Percentiles rank a stretch among this genome's conserved stretches.
Conservation (phyloP, 371 early-diverging fungal species). For the Nematocida sp. region DNA sequence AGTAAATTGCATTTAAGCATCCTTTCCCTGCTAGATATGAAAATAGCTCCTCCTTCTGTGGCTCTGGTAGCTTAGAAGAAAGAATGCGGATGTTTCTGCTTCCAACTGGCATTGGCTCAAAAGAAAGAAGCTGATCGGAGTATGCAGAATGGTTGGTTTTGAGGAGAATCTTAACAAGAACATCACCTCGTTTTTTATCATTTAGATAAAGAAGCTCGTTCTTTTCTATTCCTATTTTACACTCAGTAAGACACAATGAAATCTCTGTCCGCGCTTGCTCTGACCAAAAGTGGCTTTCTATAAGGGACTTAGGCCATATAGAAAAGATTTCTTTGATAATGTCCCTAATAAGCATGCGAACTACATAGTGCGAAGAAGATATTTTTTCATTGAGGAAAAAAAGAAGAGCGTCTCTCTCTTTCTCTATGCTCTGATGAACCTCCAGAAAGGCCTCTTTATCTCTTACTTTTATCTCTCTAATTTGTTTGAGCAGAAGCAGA, state of each 20-base stretch:
- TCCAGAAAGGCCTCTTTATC: background rate
- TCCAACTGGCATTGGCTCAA: conserved; percentile 13
- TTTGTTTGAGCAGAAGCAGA: background rate
- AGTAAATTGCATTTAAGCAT: conserved; percentile 21
- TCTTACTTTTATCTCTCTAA: background rate
- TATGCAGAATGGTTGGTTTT: background rate
- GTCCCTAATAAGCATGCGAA: conserved; percentile 20
- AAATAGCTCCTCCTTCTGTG: background rate
- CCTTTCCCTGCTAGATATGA: background rate
- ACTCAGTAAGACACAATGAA: background rate
- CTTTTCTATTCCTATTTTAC: background rate
- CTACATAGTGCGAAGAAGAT: conserved; percentile 32
- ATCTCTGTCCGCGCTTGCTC: conserved; percentile 3
- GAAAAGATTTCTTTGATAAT: conserved; percentile 16
- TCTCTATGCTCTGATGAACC: background rate
- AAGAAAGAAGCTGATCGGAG: background rate
- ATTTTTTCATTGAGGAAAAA: conserved; percentile 12
- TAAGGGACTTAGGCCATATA: background rate
- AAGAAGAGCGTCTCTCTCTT: conserved; percentile 2
- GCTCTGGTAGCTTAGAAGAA: background rate
- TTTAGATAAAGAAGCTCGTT: conserved; percentile 16
- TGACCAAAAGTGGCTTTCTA: conserved; percentile 15
- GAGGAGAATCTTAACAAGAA: conserved; percentile 12
- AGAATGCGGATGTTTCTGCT: conserved; percentile 30
- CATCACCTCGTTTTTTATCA: conserved; percentile 20